phyloP scores from a whole-genome alignment of 202 grass and related monocot genomes.

The Cymbopogon flexuosus region DNA sequence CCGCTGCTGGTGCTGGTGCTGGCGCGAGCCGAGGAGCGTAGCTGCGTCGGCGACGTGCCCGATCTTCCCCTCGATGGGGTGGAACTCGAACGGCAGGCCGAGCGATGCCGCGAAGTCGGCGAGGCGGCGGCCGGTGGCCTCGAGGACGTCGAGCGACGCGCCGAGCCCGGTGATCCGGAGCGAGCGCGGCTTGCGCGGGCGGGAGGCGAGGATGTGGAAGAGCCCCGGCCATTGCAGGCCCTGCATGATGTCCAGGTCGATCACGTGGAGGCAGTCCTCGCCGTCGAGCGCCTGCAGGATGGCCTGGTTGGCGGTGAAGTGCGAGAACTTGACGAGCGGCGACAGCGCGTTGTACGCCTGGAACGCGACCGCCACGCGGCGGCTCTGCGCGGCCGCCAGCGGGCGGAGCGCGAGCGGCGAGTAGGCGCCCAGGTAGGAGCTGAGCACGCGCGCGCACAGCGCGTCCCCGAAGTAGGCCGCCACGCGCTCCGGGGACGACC shows the following conservation, averaged over 20 bases:
- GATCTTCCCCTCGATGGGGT: slow-evolving; percentile 70
- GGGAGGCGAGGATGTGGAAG: slow-evolving; percentile 84
- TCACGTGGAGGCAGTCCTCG: slow-evolving; percentile 56
- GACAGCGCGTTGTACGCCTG: slow-evolving; percentile 79
- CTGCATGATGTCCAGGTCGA: slow-evolving; percentile 96
- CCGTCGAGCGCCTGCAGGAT: slow-evolving; percentile 74
- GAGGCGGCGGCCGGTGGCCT: slow-evolving; percentile 72
- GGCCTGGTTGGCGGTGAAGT: slow-evolving; percentile 94
- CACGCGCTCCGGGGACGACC: slow-evolving; percentile 70
- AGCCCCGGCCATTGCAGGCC: slow-evolving; percentile 83
- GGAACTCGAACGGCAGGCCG: slow-evolving; percentile 73
- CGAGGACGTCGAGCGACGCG: slow-evolving; percentile 65
- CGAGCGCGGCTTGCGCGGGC: slow-evolving; percentile 42
- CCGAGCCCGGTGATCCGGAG: slow-evolving; percentile 78
- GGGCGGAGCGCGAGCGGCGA: slow-evolving; percentile 45
- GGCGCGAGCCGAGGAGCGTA: slow-evolving; percentile 37
- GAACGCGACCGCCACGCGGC: slow-evolving; percentile 50
- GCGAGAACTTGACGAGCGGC: slow-evolving; percentile 88
- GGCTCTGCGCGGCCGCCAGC: slow-evolving; percentile 29
- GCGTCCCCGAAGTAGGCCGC: slow-evolving; percentile 84
- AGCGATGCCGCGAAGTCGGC: slow-evolving; percentile 61
- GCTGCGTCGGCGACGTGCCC: slow-evolving; percentile 46
- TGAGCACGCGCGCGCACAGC: slow-evolving; percentile 64
- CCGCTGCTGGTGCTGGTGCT: neutral
- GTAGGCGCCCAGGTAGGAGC: slow-evolving; percentile 73